phyloP scores from a whole-genome alignment of 768 basidiomycete species.

The Rhodocollybia butyracea region DNA sequence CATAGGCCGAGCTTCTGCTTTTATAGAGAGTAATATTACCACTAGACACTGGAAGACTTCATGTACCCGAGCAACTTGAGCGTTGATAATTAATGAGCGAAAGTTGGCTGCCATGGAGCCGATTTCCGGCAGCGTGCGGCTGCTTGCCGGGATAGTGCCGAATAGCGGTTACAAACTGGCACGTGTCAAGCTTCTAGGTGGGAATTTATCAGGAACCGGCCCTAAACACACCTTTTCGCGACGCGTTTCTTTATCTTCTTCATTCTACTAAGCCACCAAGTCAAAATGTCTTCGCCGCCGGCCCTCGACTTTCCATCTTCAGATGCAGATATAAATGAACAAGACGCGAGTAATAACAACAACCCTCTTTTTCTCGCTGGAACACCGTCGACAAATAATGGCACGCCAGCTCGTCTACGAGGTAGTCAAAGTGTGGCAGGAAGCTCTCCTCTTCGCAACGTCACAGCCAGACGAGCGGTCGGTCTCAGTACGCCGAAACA shows the following conservation, averaged over 20 bases:
- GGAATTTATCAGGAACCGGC: conserved; percentile 27
- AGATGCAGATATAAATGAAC: conserved; percentile 55
- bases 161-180: no score
- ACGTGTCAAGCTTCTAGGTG: no score
- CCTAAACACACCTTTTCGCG: conserved; percentile 48
- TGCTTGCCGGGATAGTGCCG: no score
- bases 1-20: no score
- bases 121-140: no score
- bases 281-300: conserved; percentile 70
- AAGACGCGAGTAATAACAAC: conserved; percentile 34
- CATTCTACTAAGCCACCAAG: conserved; percentile 7
- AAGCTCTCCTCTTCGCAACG: conserved; percentile 45
- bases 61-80: no score
- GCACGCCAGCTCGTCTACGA: conserved; percentile 44
- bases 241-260: conserved; percentile 32
- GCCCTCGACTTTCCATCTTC: conserved; percentile 63
- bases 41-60: no score
- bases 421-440: conserved; percentile 32
- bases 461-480: conserved; percentile 49
- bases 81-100: no score
- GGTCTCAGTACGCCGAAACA: conserved; percentile 55
- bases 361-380: conserved; percentile 52
- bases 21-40: no score
- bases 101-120: no score
- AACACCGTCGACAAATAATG: conserved; percentile 45